Conservation (phyloP, 129 eudicot species). For the Saussurea involucrata region DNA sequence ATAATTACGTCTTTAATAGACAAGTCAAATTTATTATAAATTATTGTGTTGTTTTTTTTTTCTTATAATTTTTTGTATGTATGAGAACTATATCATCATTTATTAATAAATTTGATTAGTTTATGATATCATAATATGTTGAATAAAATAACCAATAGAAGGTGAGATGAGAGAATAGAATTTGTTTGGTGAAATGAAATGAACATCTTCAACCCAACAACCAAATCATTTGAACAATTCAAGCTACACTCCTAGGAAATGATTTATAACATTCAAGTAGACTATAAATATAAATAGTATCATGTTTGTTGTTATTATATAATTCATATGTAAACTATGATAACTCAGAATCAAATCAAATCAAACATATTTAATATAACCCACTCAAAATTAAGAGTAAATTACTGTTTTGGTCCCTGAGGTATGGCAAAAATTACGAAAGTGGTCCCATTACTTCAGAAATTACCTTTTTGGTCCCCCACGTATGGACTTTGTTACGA, state of each 20-base stretch:
- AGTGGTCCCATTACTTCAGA: too few relatives aligned
- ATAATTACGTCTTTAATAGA: too few relatives aligned
- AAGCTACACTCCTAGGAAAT: background rate
- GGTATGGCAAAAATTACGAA: too few relatives aligned
- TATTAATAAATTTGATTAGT: background rate
- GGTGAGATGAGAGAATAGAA: background rate
- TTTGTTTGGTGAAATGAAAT: background rate
- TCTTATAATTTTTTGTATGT: background rate
- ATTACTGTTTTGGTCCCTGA: too few relatives aligned
- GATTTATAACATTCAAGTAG: background rate
- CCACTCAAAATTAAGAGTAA: background rate
- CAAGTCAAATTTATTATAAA: background rate
- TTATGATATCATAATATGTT: background rate
- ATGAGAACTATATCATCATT: background rate
- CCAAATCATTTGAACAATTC: conserved; percentile 9
- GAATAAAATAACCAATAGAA: background rate
- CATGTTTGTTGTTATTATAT: background rate
- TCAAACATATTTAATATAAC: background rate
- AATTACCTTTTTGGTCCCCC: too few relatives aligned
- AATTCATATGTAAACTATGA: too few relatives aligned
- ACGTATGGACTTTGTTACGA: too few relatives aligned
- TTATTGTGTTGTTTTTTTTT: too few relatives aligned
- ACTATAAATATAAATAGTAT: background rate
- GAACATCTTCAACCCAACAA: conserved; percentile 1
- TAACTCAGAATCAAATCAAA: background rate